Evolutionary conservation across 495 filamentous ascomycete species (phyloP).

Genomic region (Xylaria cubensis): DNA sequence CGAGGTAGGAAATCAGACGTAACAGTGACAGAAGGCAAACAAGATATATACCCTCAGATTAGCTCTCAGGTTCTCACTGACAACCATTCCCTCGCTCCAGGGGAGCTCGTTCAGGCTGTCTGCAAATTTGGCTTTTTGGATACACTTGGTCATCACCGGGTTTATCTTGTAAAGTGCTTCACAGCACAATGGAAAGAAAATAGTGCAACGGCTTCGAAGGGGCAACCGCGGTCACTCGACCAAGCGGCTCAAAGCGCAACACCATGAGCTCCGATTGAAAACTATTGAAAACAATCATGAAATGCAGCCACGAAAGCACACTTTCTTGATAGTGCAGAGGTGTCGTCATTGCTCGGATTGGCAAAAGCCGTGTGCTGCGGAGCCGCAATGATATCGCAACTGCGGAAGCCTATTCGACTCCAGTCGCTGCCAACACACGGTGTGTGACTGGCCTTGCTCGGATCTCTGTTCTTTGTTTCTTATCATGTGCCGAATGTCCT

Average conservation of each 20-base stretch:
- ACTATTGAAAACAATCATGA: slow-evolving; percentile 54
- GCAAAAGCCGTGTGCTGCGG: slow-evolving; percentile 16
- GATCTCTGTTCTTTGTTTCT: slow-evolving; percentile 52
- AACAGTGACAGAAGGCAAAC: neutral
- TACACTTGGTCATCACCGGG: slow-evolving; percentile 63
- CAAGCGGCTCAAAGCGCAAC: slow-evolving; percentile 22
- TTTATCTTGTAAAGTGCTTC: slow-evolving; percentile 38
- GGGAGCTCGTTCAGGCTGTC: slow-evolving; percentile 49
- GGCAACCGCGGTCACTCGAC: slow-evolving; percentile 24
- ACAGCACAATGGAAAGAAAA: slow-evolving; percentile 29
- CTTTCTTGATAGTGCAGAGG: slow-evolving; percentile 30
- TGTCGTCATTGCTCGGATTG: slow-evolving; percentile 42
- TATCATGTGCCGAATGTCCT: slow-evolving; percentile 38
- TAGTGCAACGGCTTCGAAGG: slow-evolving; percentile 30
- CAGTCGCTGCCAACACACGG: slow-evolving; percentile 33
- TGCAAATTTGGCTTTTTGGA: slow-evolving; percentile 72
- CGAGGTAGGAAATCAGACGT: neutral
- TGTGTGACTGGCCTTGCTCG: slow-evolving; percentile 42
- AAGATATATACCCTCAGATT: slow-evolving; percentile 61
- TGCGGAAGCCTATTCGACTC: slow-evolving; percentile 31
- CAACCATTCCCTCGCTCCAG: slow-evolving; percentile 47
- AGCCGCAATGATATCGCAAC: slow-evolving; percentile 19
- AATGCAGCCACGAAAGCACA: slow-evolving; percentile 29
- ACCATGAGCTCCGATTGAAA: slow-evolving; percentile 64
- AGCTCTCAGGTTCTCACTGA: slow-evolving; percentile 67